A percentile compares a stretch with the other conserved stretches of the same genome.
Evolutionary conservation across 805 yeast genomes (phyloP).

Genomic region (Cyberlindnera maclurae): DNA sequence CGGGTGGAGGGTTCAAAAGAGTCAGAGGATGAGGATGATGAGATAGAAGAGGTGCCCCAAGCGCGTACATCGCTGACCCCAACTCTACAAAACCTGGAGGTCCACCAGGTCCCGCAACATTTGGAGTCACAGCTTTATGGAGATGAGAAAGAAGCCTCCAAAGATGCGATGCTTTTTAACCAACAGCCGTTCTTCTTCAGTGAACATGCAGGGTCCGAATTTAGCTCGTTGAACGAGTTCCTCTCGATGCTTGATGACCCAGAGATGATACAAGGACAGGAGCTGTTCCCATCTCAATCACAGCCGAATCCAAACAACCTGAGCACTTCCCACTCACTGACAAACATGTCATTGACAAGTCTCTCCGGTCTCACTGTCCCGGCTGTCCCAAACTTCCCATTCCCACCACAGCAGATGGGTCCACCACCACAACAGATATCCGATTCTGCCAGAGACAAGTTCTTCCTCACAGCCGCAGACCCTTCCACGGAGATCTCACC

Average conservation of each 20-base stretch:
- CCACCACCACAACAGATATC: conserved; percentile 21
- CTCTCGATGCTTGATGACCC: conserved; percentile 87
- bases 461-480: conserved; percentile 93
- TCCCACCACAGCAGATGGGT: conserved; percentile 7
- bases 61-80: conserved; percentile 3
- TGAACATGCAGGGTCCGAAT: conserved; percentile 90
- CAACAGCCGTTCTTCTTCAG: conserved; percentile 80
- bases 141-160: conserved; percentile 2
- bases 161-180: conserved; percentile 14
- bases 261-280: conserved; percentile 38
- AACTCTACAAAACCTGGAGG: conserved; percentile 10
- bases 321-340: conserved; percentile 21
- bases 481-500: conserved; percentile 93
- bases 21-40: not conserved
- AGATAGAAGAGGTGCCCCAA: not conserved
- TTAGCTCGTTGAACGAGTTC: conserved; percentile 83
- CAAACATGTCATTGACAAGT: conserved; percentile 21
- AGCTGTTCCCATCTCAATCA: not conserved
- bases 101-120: conserved; percentile 18
- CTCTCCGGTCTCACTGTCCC: conserved; percentile 20
- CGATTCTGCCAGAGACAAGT: conserved; percentile 85
- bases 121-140: conserved; percentile 13
- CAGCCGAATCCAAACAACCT: conserved; percentile 1
- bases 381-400: not conserved
- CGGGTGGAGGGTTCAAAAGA: conserved; percentile 8